Evolutionary conservation across 2,329 filamentous ascomycete genomes (phyloP).

Genomic region (Tolypocladium sp.): DNA sequence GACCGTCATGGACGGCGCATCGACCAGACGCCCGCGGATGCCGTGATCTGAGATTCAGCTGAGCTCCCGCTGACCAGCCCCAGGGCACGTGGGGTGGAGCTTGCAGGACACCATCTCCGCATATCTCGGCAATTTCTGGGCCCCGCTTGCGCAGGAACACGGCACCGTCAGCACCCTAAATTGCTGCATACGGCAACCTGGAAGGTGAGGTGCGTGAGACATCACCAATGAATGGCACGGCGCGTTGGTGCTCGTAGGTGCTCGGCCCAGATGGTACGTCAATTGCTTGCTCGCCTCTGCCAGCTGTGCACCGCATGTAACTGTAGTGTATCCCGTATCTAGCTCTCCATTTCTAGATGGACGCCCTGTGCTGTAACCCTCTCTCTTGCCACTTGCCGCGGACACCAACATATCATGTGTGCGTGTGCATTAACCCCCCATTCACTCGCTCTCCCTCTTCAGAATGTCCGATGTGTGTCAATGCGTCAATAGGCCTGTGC

Average conservation of each 20-base stretch:
- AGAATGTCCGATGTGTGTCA: not conserved
- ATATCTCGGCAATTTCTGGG: not conserved
- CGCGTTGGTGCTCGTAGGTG: not conserved
- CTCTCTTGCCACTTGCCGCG: not conserved
- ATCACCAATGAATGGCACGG: not conserved
- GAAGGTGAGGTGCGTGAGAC: not conserved
- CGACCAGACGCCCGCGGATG: no score
- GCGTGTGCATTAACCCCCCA: not conserved
- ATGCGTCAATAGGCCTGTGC: not conserved
- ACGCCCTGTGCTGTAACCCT: not conserved
- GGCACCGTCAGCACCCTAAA: not conserved
- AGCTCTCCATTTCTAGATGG: not conserved
- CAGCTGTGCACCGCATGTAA: not conserved
- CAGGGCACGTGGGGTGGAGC: not conserved
- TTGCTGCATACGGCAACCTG: not conserved
- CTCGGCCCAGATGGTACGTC: not conserved
- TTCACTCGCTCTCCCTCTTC: not conserved
- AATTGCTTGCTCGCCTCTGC: not conserved
- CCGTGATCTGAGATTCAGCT: not conserved
- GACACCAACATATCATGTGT: not conserved
- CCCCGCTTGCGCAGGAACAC: constrained; percentile 1
- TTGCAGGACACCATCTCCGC: not conserved
- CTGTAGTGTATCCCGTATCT: not conserved
- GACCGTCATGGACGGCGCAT: no score
- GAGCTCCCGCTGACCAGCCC: not conserved